Conservation (phyloP, 345 rosid species). For the Tarenaya hassleriana region DNA sequence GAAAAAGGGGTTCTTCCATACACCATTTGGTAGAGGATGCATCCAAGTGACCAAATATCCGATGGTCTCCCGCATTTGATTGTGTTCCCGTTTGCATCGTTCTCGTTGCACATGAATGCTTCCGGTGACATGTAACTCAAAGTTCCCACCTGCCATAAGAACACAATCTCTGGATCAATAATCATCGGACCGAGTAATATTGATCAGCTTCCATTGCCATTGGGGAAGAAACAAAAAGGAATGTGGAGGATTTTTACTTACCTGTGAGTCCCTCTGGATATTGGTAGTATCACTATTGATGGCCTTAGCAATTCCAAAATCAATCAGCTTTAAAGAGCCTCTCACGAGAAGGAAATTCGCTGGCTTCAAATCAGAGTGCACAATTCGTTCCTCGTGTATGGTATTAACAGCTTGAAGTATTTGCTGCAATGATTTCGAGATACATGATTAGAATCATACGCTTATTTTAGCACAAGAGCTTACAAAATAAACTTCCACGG, state of each 20-base stretch:
- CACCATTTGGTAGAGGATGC: slow-evolving; percentile 97
- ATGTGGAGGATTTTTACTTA: too few relatives aligned
- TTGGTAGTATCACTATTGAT: slow-evolving; percentile 92
- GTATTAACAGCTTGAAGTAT: slow-evolving; percentile 94
- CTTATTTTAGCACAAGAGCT: background rate
- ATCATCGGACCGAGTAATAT: too few relatives aligned
- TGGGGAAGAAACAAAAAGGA: too few relatives aligned
- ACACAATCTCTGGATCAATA: too few relatives aligned
- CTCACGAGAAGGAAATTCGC: slow-evolving; percentile 96
- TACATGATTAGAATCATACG: slow-evolving; percentile 12
- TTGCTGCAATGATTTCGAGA: slow-evolving; percentile 82
- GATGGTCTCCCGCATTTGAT: slow-evolving; percentile 97
- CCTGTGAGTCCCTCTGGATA: slow-evolving; percentile 98
- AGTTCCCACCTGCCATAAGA: slow-evolving; percentile 79
- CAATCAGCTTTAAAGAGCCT: slow-evolving; percentile 91
- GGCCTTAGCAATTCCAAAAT: slow-evolving; percentile 98
- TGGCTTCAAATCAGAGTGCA: slow-evolving; percentile 97
- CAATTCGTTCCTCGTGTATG: slow-evolving; percentile 95
- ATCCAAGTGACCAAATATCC: slow-evolving; percentile 98
- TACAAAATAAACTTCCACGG: background rate
- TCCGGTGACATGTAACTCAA: slow-evolving; percentile 99
- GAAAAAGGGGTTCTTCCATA: slow-evolving; percentile 96
- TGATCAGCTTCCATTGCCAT: too few relatives aligned
- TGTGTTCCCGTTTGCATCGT: slow-evolving; percentile 72
- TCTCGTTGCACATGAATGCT: slow-evolving; percentile 97